Evolutionary conservation across 495 filamentous ascomycete genomes (phyloP).

Genomic region (Talaromyces trachyspermus): DNA sequence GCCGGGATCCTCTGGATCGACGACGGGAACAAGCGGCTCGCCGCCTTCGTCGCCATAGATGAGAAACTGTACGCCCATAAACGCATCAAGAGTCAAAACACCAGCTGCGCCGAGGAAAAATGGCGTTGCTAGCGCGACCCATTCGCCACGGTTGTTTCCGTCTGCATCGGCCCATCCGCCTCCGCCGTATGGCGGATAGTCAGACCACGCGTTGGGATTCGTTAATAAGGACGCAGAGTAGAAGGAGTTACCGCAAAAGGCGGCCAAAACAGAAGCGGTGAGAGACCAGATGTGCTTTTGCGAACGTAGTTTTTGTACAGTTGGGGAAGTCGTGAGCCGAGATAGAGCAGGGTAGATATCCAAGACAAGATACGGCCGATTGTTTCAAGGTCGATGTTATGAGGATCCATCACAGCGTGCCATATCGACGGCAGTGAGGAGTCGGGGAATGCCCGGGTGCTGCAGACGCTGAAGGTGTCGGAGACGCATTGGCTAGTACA

Average conservation of each 20-base stretch:
- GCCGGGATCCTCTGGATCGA: constrained; percentile 28
- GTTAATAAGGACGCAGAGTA: constrained; percentile 59
- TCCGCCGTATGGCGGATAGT: constrained; percentile 55
- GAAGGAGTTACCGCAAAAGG: constrained; percentile 67
- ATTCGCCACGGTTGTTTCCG: constrained; percentile 50
- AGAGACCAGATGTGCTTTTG: constrained; percentile 63
- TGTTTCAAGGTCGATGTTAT: constrained; percentile 29
- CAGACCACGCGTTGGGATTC: constrained; percentile 61
- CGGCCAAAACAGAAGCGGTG: constrained; percentile 61
- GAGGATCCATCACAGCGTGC: constrained; percentile 9
- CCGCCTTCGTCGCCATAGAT: constrained; percentile 43
- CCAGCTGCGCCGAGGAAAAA: constrained; percentile 69
- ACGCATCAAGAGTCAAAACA: constrained; percentile 58
- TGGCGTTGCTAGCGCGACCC: constrained; percentile 52
- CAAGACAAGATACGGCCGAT: constrained; percentile 56
- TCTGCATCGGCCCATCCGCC: constrained; percentile 56
- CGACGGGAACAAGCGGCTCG: constrained; percentile 25
- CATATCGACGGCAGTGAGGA: constrained; percentile 21
- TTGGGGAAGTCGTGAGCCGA: constrained; percentile 64
- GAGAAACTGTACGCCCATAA: constrained; percentile 59
- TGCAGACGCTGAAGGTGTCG: constrained; percentile 17
- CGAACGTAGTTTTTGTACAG: constrained; percentile 61
- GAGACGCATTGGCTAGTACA: constrained; percentile 36
- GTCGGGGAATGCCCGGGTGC: constrained; percentile 12
- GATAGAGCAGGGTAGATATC: constrained; percentile 60